These are phyloP conservation scores for Trypanosoma vivax DNA, from an alignment of 208 protist species.

Conservation along the genomic window DNA sequence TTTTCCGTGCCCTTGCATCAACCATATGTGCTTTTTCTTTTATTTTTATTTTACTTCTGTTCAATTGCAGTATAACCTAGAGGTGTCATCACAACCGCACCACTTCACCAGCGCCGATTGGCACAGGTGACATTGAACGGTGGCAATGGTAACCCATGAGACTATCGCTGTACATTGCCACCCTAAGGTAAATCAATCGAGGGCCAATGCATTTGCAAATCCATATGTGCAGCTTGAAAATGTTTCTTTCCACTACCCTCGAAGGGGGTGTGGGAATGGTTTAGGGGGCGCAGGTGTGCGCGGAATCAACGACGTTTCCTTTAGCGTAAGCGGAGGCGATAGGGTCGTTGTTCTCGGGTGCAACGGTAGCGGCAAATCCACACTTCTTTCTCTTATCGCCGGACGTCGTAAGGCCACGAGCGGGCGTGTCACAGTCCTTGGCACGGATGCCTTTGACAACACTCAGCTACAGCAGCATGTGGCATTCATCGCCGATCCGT, in stretches of 20 bases:
- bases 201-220: conserved; percentile 1
- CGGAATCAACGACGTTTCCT: conserved; percentile 25
- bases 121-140: too few relatives aligned
- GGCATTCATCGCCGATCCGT: conserved; percentile 47
- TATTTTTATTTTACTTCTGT: too few relatives aligned
- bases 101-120: too few relatives aligned
- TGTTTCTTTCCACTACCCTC: conserved; percentile 50
- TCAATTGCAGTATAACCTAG: too few relatives aligned
- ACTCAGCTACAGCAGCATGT: conserved; percentile 51
- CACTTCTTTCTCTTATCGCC: conserved; percentile 88
- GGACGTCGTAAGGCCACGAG: conserved; percentile 57
- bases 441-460: conserved; percentile 73
- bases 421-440: conserved; percentile 56
- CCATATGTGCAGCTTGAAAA: conserved; percentile 23
- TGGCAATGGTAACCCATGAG: too few relatives aligned
- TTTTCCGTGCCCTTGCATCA: too few relatives aligned
- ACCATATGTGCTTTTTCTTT: too few relatives aligned
- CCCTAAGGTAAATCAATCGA: neutral
- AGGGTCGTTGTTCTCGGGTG: conserved; percentile 92
- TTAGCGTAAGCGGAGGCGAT: conserved; percentile 40
- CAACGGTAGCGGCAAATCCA: conserved; percentile 96
- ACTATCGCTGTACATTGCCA: neutral
- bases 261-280: neutral
- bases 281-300: neutral
- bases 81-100: too few relatives aligned